Evolutionary conservation across 768 basidiomycete genomes (phyloP), one percentile per base, ranked within the genome.

Genomic region (Rubroboletus pulcherrimus): DNA sequence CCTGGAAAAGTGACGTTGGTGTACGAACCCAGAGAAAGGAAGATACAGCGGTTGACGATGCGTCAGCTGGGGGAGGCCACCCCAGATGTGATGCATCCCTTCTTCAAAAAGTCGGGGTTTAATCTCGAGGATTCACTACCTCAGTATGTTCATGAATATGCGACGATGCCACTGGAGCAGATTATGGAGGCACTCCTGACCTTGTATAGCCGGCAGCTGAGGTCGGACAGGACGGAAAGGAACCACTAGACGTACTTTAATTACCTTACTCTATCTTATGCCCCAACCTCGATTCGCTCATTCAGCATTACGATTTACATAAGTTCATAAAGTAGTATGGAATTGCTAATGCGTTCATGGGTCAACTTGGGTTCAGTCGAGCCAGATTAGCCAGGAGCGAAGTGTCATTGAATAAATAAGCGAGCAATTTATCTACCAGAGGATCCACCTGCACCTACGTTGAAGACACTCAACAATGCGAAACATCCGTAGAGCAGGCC

Each of bases 401-500:
- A 19, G 39, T 55, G 45, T 53, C 47, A 55, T 49, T 55, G 58
- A 51, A 56, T 59, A 54, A 51, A 53, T 41, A 49, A 49, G 4
- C 29, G 49, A 49, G 34, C 24, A 52, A 29, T 33, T 61, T 73
- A 74, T 66, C 69, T 74, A 57, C 66, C 59, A 21, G 67, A 63
- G 43, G 66, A 46, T 34, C 71, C 57, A 58, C 70, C 56, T 37
- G 70, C 71, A 21, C 76, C 79, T 24, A 77, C 83, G 63, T 85
- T 89, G 75, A 97, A 97, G 54, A 96, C 89, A 70, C 91, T 96
- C 54, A 98, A 81, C 38, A 98, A 74, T 14, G 92, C 94, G 67
- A 96, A 96, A 71, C 93, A 96, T 19, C 93, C 93, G 64, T 97
- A 99, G 24, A 98, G 76, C 50, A 99, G 74, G 37, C 91, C 93